Percentiles rank a stretch among this genome's conserved stretches.
Conservation (phyloP, 495 filamentous ascomycete genomes). For the Astrothelium subdiscretum region DNA sequence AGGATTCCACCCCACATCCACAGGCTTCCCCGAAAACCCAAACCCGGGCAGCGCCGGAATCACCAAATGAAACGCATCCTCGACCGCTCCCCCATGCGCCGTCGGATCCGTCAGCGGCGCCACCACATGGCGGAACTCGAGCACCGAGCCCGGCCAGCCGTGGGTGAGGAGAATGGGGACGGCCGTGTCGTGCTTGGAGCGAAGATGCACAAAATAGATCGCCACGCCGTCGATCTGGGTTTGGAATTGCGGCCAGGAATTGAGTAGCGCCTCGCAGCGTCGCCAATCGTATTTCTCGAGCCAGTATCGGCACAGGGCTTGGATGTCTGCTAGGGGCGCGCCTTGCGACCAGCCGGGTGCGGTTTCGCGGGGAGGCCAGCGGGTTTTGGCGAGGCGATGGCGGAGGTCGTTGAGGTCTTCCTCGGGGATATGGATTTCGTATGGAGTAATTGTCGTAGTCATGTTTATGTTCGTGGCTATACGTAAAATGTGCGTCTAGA, state of each 20-base stretch:
- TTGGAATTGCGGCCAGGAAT: neutral
- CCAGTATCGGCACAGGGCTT: neutral
- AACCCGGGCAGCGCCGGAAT: conserved; percentile 2
- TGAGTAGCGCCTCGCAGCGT: neutral
- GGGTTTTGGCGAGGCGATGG: neutral
- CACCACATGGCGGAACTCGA: conserved; percentile 1
- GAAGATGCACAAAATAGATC: conserved; percentile 3
- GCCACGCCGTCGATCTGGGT: neutral
- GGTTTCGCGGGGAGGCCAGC: neutral
- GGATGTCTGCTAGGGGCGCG: neutral
- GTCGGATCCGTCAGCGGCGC: neutral
- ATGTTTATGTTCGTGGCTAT: no score
- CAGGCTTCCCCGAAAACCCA: neutral
- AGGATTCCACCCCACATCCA: neutral
- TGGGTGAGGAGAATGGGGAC: neutral
- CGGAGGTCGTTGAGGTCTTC: neutral
- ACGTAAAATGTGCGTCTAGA: no score
- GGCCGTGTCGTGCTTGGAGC: neutral
- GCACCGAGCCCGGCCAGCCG: conserved; percentile 4
- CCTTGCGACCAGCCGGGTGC: neutral
- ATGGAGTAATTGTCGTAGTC: neutral
- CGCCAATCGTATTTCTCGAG: conserved; percentile 1
- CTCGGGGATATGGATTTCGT: neutral
- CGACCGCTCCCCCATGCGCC: neutral
- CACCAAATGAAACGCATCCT: conserved; percentile 1